Evolutionary conservation across 2,329 filamentous ascomycete genomes (phyloP).

Genomic region (Triangularia verruculosa): DNA sequence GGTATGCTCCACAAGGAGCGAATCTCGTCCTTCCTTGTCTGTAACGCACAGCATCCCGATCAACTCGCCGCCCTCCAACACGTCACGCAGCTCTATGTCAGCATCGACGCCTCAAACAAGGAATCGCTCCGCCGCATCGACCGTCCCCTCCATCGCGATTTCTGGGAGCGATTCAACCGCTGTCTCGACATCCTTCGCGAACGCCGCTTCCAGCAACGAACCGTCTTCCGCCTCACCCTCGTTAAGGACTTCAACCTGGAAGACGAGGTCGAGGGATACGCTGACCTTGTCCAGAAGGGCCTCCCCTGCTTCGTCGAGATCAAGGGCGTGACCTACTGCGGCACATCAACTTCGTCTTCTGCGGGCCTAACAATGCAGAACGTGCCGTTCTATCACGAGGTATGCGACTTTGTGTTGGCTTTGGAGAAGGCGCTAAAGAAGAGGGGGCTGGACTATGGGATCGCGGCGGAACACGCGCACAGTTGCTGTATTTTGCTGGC

Average conservation of each 20-base stretch:
- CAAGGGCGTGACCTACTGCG: slow-evolving; percentile 96
- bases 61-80: slow-evolving; percentile 78
- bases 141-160: slow-evolving; percentile 87
- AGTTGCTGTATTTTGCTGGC: slow-evolving; percentile 89
- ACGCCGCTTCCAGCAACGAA: slow-evolving; percentile 80
- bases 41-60: slow-evolving; percentile 94
- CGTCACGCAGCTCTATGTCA: slow-evolving; percentile 94
- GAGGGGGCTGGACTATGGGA: slow-evolving; percentile 77
- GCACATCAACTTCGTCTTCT: slow-evolving; percentile 77
- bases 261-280: slow-evolving; percentile 87
- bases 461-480: slow-evolving; percentile 92
- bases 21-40: slow-evolving; percentile 93
- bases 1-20: slow-evolving; percentile 77
- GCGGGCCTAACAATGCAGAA: slow-evolving; percentile 96
- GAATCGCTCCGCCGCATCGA: slow-evolving; percentile 87
- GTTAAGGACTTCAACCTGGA: slow-evolving; percentile 99
- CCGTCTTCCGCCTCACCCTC: slow-evolving; percentile 89
- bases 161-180: slow-evolving; percentile 91
- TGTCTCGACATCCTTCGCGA: slow-evolving; percentile 87
- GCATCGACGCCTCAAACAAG: slow-evolving; percentile 89
- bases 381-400: slow-evolving; percentile 92
- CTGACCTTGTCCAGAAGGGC: slow-evolving; percentile 79
- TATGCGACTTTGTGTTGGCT: slow-evolving; percentile 75
- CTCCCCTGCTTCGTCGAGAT: slow-evolving; percentile 91
- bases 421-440: slow-evolving; percentile 66